Evolutionary conservation across 1,139 yeast genomes (phyloP), one percentile per base, ranked within the genome.

Genomic region (Lodderomyces orthopsilosis): DNA sequence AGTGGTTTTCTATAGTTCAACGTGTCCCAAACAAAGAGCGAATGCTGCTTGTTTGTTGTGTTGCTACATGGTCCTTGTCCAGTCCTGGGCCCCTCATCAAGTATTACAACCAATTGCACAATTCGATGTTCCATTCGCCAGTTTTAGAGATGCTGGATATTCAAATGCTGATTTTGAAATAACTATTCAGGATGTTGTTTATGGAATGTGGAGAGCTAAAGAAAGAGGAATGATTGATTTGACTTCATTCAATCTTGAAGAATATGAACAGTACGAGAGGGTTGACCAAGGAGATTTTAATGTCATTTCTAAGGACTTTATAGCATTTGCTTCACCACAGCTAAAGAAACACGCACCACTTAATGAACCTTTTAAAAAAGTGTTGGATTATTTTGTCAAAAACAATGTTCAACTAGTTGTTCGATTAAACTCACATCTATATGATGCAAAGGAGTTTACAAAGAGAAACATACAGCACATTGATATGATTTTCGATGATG

Each of bases 151-250:
- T 63, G 98, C 98, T 0, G 98, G 98, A 1, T 93, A 93, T 63
- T 87, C 96, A 4, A 85, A 83, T 46, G 96, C 98, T 0, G 98
- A 93, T 63, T 93, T 88, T 59, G 95, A 86, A 57, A 80, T 93
- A 50, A 81, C 96, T 10, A 88, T 93, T 50, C 98, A 93, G 63
- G 98, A 93, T 62, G 79, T 93, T 13, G 95, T 93, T 2, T 93
- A 93, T 57, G 98, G 95, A 9, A 82, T 94, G 63, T 93, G 98
- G 98, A 76, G 96, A 56, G 98, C 98, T n/a, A 93, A 93, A 60
- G 97, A 91, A 60, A 77, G 94, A 58, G 85, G 88, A 3, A 80
- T 93, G 75, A 72, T 93, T 41, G 97, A 93, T 58, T 73, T 93
- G 58, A 86, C 94, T 44, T 72, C 78, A n/a, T 91, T 93, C 66